phyloP scores from a whole-genome alignment of 2,329 filamentous ascomycete genomes.

The Nemania bipapillata region DNA sequence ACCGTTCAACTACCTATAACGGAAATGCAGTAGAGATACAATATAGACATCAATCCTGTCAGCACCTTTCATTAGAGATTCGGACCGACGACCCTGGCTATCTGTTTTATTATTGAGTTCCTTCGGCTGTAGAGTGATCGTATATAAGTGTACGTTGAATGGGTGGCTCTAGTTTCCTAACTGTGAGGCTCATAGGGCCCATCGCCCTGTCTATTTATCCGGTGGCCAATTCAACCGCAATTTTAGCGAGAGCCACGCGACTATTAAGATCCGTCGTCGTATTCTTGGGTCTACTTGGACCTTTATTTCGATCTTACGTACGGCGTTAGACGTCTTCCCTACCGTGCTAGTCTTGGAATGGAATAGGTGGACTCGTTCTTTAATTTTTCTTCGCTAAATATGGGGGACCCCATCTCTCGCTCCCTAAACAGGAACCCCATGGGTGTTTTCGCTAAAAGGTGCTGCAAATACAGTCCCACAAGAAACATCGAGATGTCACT shows the following conservation, averaged over 20 bases:
- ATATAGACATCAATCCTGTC: slow-evolving; percentile 3
- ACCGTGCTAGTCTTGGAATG: slow-evolving; percentile 13
- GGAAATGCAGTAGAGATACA: slow-evolving; percentile 1
- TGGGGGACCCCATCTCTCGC: slow-evolving; percentile 9
- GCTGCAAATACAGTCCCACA: slow-evolving; percentile 14
- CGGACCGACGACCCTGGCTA: slow-evolving; percentile 42
- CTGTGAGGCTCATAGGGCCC: slow-evolving; percentile 8
- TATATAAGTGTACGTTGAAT: background rate
- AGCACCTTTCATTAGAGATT: slow-evolving; percentile 34
- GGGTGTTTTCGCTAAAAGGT: slow-evolving; percentile 7
- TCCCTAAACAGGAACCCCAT: background rate
- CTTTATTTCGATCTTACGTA: background rate
- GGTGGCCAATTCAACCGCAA: slow-evolving; percentile 27
- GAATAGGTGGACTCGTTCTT: background rate
- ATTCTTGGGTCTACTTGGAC: slow-evolving; percentile 1
- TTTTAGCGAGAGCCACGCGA: slow-evolving; percentile 17
- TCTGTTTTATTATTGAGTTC: slow-evolving; percentile 11
- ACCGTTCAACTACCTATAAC: background rate
- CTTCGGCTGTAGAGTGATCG: slow-evolving; percentile 2
- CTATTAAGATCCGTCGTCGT: slow-evolving; percentile 16
- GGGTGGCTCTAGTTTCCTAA: background rate
- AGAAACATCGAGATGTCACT: slow-evolving; percentile 5
- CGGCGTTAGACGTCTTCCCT: background rate
- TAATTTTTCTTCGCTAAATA: slow-evolving; percentile 15
- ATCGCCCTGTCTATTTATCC: slow-evolving; percentile 31